Evolutionary conservation across 176 grass and related monocot genomes (phyloP), one percentile per base, ranked within the genome.

Genomic region (Zoysia pacifica): DNA sequence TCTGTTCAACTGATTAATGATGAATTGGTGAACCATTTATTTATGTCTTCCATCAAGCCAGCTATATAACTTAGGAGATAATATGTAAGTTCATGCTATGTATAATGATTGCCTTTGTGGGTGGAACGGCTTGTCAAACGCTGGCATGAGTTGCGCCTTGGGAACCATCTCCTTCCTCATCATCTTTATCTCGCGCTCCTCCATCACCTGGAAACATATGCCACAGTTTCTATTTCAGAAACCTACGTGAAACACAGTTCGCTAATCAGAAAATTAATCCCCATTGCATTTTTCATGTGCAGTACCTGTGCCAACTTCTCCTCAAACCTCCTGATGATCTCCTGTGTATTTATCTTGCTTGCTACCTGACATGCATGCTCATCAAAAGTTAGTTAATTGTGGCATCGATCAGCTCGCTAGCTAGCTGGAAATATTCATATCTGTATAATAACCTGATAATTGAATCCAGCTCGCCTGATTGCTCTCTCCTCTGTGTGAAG

Each of bases 101-200:
- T 68, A 53, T 66, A 50, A 75, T 59, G 72, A 60, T 83, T 92
- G 90, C 94, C 94, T 90, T 71, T 94, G 85, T 69, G 90, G 94
- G 78, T 91, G 83, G 81, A 97, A 94, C 72, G 94, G 91, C 41
- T 87, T 97, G 82, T 97, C 89, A 74, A 94, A 97, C 43, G 83
- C 84, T 82, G 94, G 91, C 94, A 97, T 97, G 65, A 97, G 83
- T 83, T 97, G 94, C 7, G 91, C 94, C 81, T 97, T 97, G 8
- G 90, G 94, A 72, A 94, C 89, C 94, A 97, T 97, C 74, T 97
- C 94, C 70, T 94, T 97, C 84, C 94, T 89, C 94, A 92, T 94
- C 73, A 88, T 69, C 79, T 92, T 97, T 83, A 97, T 92, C 55
- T 97, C 94, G 19, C 89, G 91, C 70, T 97, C 89, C 83, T 97